Evolutionary conservation across 805 yeast species (phyloP).

Genomic region (Kockiozyma suomiensis): DNA sequence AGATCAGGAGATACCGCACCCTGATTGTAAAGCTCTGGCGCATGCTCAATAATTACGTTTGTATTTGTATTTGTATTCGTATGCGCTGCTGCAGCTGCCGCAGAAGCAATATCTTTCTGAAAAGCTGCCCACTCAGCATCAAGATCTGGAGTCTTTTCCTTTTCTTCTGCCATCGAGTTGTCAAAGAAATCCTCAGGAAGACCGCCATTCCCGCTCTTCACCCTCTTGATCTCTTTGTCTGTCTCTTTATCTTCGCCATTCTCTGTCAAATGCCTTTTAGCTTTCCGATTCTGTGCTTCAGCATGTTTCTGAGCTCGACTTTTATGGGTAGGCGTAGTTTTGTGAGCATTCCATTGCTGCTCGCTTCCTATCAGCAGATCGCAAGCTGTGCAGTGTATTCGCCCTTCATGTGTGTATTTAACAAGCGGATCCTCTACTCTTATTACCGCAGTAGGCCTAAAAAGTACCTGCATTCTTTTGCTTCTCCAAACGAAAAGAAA

Average conservation of each 20-base stretch:
- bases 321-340: slow-evolving; percentile 22
- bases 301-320: slow-evolving; percentile 5
- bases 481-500: no score
- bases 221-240: background rate
- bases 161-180: background rate
- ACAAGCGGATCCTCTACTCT: slow-evolving; percentile 19
- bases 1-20: background rate
- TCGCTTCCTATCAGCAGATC: slow-evolving; percentile 11
- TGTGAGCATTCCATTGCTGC: slow-evolving; percentile 21
- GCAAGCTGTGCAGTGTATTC: slow-evolving; percentile 21
- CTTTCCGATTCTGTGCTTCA: slow-evolving; percentile 19
- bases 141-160: slow-evolving; percentile 8
- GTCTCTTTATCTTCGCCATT: background rate
- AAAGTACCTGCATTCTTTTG: background rate
- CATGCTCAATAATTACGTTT: slow-evolving; percentile 5
- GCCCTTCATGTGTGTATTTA: slow-evolving; percentile 1
- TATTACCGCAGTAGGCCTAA: background rate
- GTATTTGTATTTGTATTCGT: background rate
- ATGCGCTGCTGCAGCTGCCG: slow-evolving; percentile 1
- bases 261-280: slow-evolving; percentile 16
- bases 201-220: background rate
- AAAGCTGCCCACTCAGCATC: slow-evolving; percentile 34
- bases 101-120: slow-evolving; percentile 26
- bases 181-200: background rate
- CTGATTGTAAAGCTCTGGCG: slow-evolving; percentile 3